A percentile compares a stretch with the other conserved stretches of the same genome.
These are phyloP conservation scores for Lactarius hengduanensis DNA, from an alignment of 768 basidiomycete genomes.

Conservation along the genomic window DNA sequence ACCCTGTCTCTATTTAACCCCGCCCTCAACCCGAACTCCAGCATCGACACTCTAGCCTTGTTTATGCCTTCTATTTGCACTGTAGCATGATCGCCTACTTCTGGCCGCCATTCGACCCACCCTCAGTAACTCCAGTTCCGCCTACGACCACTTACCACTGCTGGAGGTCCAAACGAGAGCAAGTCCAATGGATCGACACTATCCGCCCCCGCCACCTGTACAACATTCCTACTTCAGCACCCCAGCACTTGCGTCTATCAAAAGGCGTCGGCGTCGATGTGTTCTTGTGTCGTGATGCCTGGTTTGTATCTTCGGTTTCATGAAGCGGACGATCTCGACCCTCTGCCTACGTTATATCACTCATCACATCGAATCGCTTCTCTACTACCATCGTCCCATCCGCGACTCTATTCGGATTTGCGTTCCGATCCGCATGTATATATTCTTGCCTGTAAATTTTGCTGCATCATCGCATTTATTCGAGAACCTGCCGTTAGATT, in stretches of 20 bases:
- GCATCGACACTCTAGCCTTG: slow-evolving; percentile 29
- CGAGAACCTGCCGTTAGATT: neutral
- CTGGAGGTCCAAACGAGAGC: slow-evolving; percentile 5
- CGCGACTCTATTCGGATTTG: slow-evolving; percentile 17
- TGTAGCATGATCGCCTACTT: slow-evolving; percentile 17
- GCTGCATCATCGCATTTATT: neutral
- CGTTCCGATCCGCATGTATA: slow-evolving; percentile 23
- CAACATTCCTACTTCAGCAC: slow-evolving; percentile 5
- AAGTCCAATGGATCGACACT: slow-evolving; percentile 17
- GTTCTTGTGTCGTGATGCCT: slow-evolving; percentile 23
- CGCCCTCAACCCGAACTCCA: slow-evolving; percentile 12
- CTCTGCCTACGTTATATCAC: slow-evolving; percentile 20
- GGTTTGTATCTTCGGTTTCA: slow-evolving; percentile 25
- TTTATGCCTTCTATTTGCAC: slow-evolving; percentile 36
- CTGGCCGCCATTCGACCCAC: slow-evolving; percentile 14
- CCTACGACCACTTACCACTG: neutral
- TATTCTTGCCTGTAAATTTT: slow-evolving; percentile 24
- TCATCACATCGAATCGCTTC: slow-evolving; percentile 4
- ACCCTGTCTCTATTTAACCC: slow-evolving; percentile 6
- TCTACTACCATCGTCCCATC: slow-evolving; percentile 18
- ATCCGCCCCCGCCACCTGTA: slow-evolving; percentile 12
- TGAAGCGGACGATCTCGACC: slow-evolving; percentile 23
- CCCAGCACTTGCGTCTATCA: neutral
- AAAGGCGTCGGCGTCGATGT: slow-evolving; percentile 15
- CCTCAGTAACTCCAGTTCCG: slow-evolving; percentile 14